Evolutionary conservation across 495 filamentous ascomycete genomes (phyloP).

Genomic region (Penicillium crystallinum): DNA sequence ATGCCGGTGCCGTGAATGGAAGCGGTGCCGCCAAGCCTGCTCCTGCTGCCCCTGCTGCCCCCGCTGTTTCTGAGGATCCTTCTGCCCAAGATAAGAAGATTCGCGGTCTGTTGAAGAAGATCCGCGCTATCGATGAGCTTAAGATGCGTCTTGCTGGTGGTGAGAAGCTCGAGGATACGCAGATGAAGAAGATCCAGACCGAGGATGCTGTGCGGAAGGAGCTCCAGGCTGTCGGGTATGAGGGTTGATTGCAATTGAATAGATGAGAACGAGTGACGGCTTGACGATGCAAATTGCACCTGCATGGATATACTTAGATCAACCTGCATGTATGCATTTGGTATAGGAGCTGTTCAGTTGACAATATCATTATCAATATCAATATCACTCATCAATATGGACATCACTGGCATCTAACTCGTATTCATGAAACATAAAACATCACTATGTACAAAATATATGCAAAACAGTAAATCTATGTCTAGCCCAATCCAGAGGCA

Average conservation of each 20-base stretch:
- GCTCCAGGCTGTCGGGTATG: constrained; percentile 58
- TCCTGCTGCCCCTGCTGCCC: constrained; percentile 18
- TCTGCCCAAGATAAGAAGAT: constrained; percentile 78
- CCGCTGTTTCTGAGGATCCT: constrained; percentile 26
- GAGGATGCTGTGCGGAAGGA: constrained; percentile 79
- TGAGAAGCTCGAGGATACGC: constrained; percentile 95
- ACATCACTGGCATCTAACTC: background rate
- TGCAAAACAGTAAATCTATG: background rate
- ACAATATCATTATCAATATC: constrained; percentile 4
- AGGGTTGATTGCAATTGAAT: constrained; percentile 26
- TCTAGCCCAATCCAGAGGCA: background rate
- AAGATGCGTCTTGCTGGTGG: constrained; percentile 92
- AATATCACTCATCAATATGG: constrained; percentile 1
- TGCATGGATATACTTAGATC: constrained; percentile 7
- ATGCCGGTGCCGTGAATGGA: constrained; percentile 25
- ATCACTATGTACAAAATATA: background rate
- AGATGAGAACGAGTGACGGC: background rate
- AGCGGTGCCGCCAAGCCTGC: constrained; percentile 13
- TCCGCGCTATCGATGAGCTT: constrained; percentile 93
- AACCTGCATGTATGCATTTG: constrained; percentile 7
- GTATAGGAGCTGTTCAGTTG: constrained; percentile 1
- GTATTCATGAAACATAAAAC: background rate
- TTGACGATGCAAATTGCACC: constrained; percentile 1
- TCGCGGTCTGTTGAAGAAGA: constrained; percentile 87
- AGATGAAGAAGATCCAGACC: constrained; percentile 96